Evolutionary conservation across 176 grass and related monocot species (phyloP).

Genomic region (Poa pratensis): DNA sequence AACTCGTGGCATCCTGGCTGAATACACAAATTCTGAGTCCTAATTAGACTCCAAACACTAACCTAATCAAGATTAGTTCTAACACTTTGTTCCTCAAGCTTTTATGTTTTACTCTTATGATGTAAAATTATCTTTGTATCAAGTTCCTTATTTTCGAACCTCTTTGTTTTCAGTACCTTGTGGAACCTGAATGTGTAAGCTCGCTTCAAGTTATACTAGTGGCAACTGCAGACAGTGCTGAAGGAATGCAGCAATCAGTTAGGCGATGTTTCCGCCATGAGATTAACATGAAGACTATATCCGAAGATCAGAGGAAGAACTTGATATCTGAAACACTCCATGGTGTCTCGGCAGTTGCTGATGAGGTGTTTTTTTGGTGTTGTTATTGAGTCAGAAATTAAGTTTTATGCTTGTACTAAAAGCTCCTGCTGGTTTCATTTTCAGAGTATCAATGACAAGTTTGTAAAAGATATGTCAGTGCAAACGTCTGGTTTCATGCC

Average conservation of each 20-base stretch:
- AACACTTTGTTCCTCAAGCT: neutral
- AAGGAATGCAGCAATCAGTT: conserved; percentile 78
- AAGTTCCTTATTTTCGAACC: conserved; percentile 32
- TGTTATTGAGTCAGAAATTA: neutral
- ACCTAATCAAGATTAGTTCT: too few relatives aligned
- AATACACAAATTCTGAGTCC: too few relatives aligned
- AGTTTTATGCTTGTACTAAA: conserved; percentile 9
- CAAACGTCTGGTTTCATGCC: conserved; percentile 94
- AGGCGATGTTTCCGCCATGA: conserved; percentile 93
- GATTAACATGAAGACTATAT: conserved; percentile 82
- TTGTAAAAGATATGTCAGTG: conserved; percentile 72
- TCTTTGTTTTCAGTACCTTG: conserved; percentile 64
- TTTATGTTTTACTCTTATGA: conserved; percentile 22
- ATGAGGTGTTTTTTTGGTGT: conserved; percentile 62
- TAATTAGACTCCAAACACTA: too few relatives aligned
- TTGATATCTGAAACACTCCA: conserved; percentile 80
- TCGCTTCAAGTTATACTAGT: conserved; percentile 73
- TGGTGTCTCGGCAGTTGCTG: conserved; percentile 40
- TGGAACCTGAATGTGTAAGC: conserved; percentile 68
- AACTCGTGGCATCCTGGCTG: too few relatives aligned
- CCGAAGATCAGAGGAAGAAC: conserved; percentile 71
- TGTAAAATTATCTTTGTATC: conserved; percentile 13
- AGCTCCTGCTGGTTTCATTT: conserved; percentile 31
- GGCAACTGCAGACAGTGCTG: conserved; percentile 77
- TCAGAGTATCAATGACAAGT: conserved; percentile 73